phyloP scores from a whole-genome alignment of 2,329 filamentous ascomycete genomes.

The Hymenoscyphus repandus region DNA sequence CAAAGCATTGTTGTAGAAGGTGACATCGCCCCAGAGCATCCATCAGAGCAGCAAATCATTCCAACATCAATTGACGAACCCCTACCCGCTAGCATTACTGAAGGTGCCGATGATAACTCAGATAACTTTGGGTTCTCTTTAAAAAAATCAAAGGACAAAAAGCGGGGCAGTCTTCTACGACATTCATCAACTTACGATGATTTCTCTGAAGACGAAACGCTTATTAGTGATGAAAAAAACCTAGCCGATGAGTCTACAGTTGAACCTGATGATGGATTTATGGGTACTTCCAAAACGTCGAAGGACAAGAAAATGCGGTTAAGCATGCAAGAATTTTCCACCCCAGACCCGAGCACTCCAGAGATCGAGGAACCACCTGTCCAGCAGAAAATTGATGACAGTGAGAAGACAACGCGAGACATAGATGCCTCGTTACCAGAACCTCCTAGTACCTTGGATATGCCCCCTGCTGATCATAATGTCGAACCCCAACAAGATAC shows the following conservation, averaged over 20 bases:
- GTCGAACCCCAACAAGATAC: background rate
- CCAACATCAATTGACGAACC: background rate
- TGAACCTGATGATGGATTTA: slow-evolving; percentile 3
- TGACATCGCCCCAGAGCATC: background rate
- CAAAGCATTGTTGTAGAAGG: background rate
- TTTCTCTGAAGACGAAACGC: background rate
- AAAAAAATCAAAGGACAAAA: slow-evolving; percentile 12
- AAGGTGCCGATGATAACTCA: background rate
- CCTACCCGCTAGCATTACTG: background rate
- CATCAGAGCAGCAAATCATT: background rate
- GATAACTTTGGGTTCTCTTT: slow-evolving; percentile 3
- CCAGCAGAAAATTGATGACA: background rate
- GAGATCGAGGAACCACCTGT: background rate
- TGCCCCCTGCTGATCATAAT: background rate
- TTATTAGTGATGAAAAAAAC: background rate
- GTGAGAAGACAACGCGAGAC: background rate
- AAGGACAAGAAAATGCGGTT: slow-evolving; percentile 9
- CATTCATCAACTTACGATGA: slow-evolving; percentile 6
- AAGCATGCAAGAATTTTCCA: slow-evolving; percentile 1
- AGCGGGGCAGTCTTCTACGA: slow-evolving; percentile 7
- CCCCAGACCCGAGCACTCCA: background rate
- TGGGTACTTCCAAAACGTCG: background rate
- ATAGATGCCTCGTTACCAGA: background rate
- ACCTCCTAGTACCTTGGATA: background rate
- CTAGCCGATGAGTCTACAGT: background rate